Conservation (phyloP, 148 eudicot genomes). For the Amaranthus hypochondriacus region DNA sequence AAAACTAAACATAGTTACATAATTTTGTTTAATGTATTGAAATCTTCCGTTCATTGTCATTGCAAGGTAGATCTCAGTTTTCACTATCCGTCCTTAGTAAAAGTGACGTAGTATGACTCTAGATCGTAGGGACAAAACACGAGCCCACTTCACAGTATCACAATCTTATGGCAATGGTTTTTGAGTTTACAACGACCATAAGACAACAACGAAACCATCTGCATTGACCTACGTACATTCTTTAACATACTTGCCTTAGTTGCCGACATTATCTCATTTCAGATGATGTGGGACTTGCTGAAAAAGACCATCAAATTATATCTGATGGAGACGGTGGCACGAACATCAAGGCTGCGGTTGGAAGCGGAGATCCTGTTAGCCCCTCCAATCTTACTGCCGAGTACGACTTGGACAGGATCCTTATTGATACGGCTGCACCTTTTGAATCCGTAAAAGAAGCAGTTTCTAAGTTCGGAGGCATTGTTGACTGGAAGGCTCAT, state of each 20-base stretch:
- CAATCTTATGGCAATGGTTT: too few species aligned
- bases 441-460: constrained; percentile 94
- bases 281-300: constrained; percentile 14
- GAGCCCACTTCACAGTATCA: too few species aligned
- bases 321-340: background rate
- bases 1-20: too few species aligned
- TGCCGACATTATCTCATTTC: background rate
- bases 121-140: too few species aligned
- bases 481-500: constrained; percentile 98
- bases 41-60: too few species aligned
- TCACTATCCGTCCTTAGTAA: too few species aligned
- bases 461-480: constrained; percentile 94
- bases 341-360: background rate
- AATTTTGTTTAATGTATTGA: too few species aligned
- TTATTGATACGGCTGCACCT: constrained; percentile 89
- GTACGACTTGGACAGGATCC: constrained; percentile 34
- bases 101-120: too few species aligned
- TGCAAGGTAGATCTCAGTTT: too few species aligned
- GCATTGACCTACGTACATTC: too few species aligned
- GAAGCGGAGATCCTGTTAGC: constrained; percentile 23
- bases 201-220: too few species aligned
- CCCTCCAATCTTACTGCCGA: constrained; percentile 32
- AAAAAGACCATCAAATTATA: constrained; percentile 12
- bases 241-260: background rate
- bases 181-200: too few species aligned